Base-by-base conservation (phyloP, 805 yeast species). In the Candida coquimbonensis region DNA sequence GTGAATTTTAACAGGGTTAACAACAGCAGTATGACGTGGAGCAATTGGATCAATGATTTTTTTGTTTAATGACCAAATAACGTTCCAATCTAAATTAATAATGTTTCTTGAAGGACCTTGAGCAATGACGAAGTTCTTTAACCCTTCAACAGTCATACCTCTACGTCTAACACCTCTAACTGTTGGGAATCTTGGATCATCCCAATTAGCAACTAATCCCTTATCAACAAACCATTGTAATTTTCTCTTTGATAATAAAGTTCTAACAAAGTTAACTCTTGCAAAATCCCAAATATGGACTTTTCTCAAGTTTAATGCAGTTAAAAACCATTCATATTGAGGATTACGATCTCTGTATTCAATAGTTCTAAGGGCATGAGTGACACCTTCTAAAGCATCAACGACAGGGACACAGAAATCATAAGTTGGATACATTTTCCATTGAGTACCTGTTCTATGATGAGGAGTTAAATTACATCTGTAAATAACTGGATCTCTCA, bases 101-200 rank as follows among this genome's bases (percentile, higher is more conserved):
- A 93, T 89, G 73, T 93, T 93, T 72, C 84, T 88, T 40, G 98
- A 91, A 36, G 99, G 99, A 60, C 99, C 99, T 73, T 93, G 98
- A 42, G 95, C 78, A 51, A 93, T 74, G 55, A 93, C 86, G 60
- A 93, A 93, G 75, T 87, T 86, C 69, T 91, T 81, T 66, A 93
- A 80, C 54, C 98, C 99, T 73, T 93, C 97, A 52, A 93, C 95
- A 36, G 96, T 81, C 99, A 93, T 93, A 74, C 99, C 99, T 74
- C 99, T 86, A 77, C 99, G 83, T 75, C 97, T 87, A 44, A 91
- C 96, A 74, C 99, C 99, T 69, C 98, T 83, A 36, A 93, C 96
- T 40, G 99, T 93, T 56, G 99, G 99, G 88, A 93, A 93, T 68
- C 99, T 80, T 58, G 99, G 99, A 68, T 93, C 99, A 63, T 93